Base-by-base conservation (phyloP, 805 yeast genomes). In the Schwanniomyces polymorphus region DNA sequence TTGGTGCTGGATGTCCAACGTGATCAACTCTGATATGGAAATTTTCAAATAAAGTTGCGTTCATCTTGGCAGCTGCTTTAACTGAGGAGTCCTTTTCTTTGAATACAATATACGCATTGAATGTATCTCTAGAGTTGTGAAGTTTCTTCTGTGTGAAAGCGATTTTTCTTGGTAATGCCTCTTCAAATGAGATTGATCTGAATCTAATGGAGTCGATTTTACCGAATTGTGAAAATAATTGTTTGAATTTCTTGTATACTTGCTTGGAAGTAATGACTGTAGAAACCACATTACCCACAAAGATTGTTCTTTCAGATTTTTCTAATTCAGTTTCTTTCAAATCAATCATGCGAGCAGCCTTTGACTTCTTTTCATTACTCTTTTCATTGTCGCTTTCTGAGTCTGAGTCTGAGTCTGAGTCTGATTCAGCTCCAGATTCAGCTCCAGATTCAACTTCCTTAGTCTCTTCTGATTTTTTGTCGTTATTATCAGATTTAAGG, bases 1-100 rank as follows among this genome's bases (percentile, higher is more conserved):
- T 91, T 52, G 85, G 82, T 12, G 90, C 75, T 17, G 99, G 98
- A 64, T 91, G 96, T 0, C 95, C 80, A n/a, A 91, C 87, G 48
- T 91, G 91, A 64, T 94, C 99, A 10, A 92, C 92, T 61, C 97
- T 80, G 40, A 94, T 59, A 65, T 94, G 99, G 63, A 84, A 84
- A 42, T 79, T 80, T 46, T 78, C 75, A 62, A 89, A 87, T 10
- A 86, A 72, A 4, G 73, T 60, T 38, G 88, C 96, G 61, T 94
- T 94, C 43, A 85, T 64, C 40, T 63, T 56, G 33, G 75, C 60
- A 1, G 80, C 69, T 8, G 78, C 75, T 49, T 76, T 77, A 42
- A 67, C 47, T 0, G 84, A 79, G 11, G 74, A 68, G 35, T 68
- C 72, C 54, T 79, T 80, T 21, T 75, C 76, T 45, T 76, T 76